Conservation (phyloP, 768 basidiomycete genomes). For the Artomyces pyxidatus region DNA sequence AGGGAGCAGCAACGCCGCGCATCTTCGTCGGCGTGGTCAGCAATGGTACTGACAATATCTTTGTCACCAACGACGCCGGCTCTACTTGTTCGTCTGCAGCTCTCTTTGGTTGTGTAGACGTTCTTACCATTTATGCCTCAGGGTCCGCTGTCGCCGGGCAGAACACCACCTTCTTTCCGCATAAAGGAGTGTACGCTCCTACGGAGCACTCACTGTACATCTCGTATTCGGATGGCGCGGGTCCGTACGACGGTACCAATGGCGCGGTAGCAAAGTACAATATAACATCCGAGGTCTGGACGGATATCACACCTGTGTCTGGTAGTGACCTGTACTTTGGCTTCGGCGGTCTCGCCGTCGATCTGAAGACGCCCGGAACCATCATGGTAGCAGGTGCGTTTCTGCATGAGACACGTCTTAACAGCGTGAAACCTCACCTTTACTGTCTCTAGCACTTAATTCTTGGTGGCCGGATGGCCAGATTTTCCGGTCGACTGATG, state of each 20-base stretch:
- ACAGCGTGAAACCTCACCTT: background rate
- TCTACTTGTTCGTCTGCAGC: conserved; percentile 39
- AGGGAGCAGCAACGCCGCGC: conserved; percentile 46
- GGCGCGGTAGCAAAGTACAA: conserved; percentile 43
- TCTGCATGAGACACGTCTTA: conserved; percentile 25
- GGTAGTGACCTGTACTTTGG: conserved; percentile 51
- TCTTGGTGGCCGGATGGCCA: conserved; percentile 51
- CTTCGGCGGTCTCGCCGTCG: conserved; percentile 55
- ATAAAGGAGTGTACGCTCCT: conserved; percentile 59
- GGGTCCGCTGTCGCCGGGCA: conserved; percentile 53
- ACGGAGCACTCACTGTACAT: conserved; percentile 50
- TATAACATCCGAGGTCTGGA: conserved; percentile 47
- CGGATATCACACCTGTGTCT: conserved; percentile 53
- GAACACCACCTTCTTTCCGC: conserved; percentile 49
- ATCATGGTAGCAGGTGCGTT: conserved; percentile 64
- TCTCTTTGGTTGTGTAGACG: background rate
- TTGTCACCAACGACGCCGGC: conserved; percentile 48
- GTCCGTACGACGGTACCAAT: conserved; percentile 52
- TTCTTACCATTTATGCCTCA: conserved; percentile 16
- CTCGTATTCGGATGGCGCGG: conserved; percentile 54
- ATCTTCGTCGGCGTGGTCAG: conserved; percentile 66
- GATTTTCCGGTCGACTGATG: conserved; percentile 52
- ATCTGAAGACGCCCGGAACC: conserved; percentile 51
- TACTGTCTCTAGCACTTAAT: conserved; percentile 10
- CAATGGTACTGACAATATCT: conserved; percentile 45